Evolutionary conservation across 129 eudicot species (phyloP).

Genomic region (Artemisia argyi): DNA sequence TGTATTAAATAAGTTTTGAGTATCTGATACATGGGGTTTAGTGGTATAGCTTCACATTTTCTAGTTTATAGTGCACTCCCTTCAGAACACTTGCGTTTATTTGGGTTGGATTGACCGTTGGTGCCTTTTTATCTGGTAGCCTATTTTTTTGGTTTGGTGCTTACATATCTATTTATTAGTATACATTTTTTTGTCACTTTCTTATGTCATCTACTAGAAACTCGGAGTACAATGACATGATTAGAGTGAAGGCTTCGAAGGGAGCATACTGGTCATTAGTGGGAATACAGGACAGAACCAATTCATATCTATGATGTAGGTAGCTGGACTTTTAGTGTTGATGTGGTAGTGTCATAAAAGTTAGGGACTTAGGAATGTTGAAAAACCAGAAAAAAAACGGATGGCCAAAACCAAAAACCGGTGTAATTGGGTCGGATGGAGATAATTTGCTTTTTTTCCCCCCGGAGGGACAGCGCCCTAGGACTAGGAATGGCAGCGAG

Average conservation of each 20-base stretch:
- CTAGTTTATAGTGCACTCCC: background rate
- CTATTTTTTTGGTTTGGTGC: background rate
- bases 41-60: background rate
- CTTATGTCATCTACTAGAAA: no score
- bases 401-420: no score
- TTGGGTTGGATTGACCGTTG: background rate
- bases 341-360: background rate
- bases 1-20: slow-evolving; percentile 26
- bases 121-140: background rate
- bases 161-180: background rate
- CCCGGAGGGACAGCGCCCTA: no score
- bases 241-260: background rate
- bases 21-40: background rate
- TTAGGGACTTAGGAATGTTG: background rate
- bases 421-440: no score
- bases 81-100: background rate
- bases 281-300: background rate
- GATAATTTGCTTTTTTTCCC: no score
- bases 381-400: no score
- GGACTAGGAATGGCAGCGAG: no score
- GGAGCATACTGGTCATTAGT: background rate
- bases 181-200: background rate
- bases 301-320: background rate
- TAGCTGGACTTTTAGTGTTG: background rate
- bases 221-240: background rate